A percentile compares a stretch with the other conserved stretches of the same genome.
phyloP scores from a whole-genome alignment of 1,284 basidiomycete species.

The Ceratobasidium sp. region DNA sequence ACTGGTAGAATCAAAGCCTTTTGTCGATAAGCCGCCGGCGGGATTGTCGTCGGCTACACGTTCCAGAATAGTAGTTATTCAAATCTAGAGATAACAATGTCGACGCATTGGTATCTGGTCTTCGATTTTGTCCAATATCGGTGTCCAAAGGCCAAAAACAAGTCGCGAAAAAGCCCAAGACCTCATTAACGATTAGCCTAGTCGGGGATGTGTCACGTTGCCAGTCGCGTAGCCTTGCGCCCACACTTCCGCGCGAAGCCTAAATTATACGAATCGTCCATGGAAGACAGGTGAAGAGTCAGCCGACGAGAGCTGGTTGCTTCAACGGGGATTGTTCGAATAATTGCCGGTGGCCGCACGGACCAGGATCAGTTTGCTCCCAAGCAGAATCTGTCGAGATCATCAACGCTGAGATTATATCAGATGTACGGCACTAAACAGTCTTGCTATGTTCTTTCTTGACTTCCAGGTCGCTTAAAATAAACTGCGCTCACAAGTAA shows the following conservation, averaged over 20 bases:
- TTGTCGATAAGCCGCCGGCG: background rate
- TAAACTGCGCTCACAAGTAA: background rate
- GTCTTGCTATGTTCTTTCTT: no score
- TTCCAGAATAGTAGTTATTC: background rate
- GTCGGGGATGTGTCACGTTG: background rate
- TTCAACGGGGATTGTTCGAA: constrained; percentile 36
- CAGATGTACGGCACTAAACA: no score
- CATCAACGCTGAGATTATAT: no score
- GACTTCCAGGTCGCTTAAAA: no score
- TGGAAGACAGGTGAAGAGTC: constrained; percentile 20
- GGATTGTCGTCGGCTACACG: background rate
- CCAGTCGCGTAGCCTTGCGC: background rate
- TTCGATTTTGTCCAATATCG: no score
- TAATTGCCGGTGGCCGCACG: constrained; percentile 26
- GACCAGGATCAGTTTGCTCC: background rate
- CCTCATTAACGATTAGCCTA: no score
- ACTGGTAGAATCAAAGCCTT: constrained; percentile 5
- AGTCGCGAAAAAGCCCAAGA: background rate
- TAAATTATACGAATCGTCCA: background rate
- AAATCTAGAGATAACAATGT: no score
- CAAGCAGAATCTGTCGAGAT: background rate
- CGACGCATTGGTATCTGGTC: no score
- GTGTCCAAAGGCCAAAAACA: background rate
- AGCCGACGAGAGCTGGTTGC: constrained; percentile 17
- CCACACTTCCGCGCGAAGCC: background rate